These are phyloP conservation scores for Phytophthora chlamydospora DNA, from an alignment of 352 stramenopile species.

Conservation along the genomic window DNA sequence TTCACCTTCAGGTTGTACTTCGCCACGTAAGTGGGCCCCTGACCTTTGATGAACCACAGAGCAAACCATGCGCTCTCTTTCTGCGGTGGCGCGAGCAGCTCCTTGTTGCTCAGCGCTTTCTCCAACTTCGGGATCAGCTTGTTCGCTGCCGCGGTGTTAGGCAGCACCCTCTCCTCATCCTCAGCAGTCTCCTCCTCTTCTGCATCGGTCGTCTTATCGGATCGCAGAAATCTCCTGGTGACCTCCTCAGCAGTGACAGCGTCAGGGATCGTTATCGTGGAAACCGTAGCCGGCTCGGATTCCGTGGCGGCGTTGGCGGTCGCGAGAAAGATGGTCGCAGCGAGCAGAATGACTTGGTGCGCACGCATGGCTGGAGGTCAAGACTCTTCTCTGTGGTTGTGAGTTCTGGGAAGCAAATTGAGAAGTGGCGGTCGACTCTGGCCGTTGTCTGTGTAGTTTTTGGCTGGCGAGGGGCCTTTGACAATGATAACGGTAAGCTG, in stretches of 20 bases:
- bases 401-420: neutral
- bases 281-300: neutral
- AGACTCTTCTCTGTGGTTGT: neutral
- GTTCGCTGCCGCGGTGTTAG: neutral
- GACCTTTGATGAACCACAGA: neutral
- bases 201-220: neutral
- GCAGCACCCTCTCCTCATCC: neutral
- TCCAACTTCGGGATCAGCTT: constrained; percentile 1
- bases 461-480: too few relatives aligned
- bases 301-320: neutral
- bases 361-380: neutral
- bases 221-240: neutral
- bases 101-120: constrained; percentile 2
- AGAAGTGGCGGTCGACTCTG: neutral
- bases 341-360: neutral
- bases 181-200: neutral
- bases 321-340: neutral
- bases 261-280: too few relatives aligned
- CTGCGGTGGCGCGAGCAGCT: neutral
- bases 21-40: neutral
- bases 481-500: too few relatives aligned
- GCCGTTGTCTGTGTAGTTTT: too few relatives aligned
- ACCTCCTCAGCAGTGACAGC: neutral
- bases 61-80: neutral
- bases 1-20: neutral